These are phyloP conservation scores for Nelumbo lutea DNA, from an alignment of 164 flowering plant species.

Conservation along the genomic window DNA sequence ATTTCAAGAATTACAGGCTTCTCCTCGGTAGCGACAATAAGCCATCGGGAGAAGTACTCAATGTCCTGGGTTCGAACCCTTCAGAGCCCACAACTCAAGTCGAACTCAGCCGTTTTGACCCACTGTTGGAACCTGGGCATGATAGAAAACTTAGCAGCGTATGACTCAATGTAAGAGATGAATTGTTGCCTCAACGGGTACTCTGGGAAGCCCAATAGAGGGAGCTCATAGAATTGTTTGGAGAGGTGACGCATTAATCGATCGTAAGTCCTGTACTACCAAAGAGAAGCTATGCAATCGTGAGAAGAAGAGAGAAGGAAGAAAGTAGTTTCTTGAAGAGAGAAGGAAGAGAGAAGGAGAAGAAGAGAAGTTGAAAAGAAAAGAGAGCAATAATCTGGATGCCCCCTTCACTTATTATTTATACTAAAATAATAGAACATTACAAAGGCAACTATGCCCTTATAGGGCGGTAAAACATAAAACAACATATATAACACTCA, in stretches of 20 bases:
- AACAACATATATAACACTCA: too few species aligned
- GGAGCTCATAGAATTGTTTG: constrained; percentile 76
- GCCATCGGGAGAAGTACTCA: constrained; percentile 35
- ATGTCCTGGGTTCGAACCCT: background rate
- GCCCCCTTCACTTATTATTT: too few species aligned
- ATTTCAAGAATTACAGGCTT: constrained; percentile 41
- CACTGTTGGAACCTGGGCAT: constrained; percentile 52
- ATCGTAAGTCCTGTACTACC: too few species aligned
- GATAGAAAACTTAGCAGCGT: constrained; percentile 58
- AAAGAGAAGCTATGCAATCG: too few species aligned
- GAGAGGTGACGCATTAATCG: constrained; percentile 57
- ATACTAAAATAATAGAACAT: too few species aligned
- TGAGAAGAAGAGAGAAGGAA: too few species aligned
- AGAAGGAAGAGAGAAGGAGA: too few species aligned
- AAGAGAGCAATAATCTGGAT: too few species aligned
- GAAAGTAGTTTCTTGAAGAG: too few species aligned
- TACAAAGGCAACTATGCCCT: too few species aligned
- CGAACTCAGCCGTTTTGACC: constrained; percentile 55
- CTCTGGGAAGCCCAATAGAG: constrained; percentile 65
- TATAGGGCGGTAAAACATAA: too few species aligned
- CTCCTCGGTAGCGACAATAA: constrained; percentile 82
- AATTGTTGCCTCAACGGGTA: constrained; percentile 81
- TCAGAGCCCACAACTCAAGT: constrained; percentile 60
- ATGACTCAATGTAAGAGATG: constrained; percentile 76
- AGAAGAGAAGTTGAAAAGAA: too few species aligned